These are phyloP conservation scores for Myxozyma mucilagina DNA, from an alignment of 805 yeast genomes.

Conservation along the genomic window DNA sequence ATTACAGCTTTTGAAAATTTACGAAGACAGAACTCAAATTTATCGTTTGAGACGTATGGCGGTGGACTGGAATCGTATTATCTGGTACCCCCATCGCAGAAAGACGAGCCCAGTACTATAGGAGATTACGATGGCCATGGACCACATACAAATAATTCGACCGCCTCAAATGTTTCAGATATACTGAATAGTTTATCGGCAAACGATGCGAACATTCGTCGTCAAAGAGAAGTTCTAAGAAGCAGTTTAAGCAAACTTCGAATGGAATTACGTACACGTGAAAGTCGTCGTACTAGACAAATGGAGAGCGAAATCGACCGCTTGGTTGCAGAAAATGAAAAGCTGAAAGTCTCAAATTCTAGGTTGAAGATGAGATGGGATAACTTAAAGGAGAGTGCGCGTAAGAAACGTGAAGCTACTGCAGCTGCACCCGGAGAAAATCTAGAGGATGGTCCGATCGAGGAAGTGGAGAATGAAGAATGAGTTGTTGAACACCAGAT, in stretches of 20 bases:
- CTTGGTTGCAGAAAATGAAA: constrained; percentile 45
- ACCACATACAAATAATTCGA: neutral
- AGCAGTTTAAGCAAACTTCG: constrained; percentile 39
- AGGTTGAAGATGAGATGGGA: constrained; percentile 65
- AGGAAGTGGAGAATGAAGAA: constrained; percentile 6
- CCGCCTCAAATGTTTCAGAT: neutral
- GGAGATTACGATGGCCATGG: neutral
- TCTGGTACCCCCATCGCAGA: constrained; percentile 37
- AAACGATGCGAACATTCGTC: constrained; percentile 36
- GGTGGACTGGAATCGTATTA: constrained; percentile 34
- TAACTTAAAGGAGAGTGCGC: constrained; percentile 63
- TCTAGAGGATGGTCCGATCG: neutral
- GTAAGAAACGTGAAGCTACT: constrained; percentile 45
- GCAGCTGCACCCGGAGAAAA: constrained; percentile 8
- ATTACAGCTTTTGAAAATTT: constrained; percentile 28
- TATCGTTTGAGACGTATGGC: neutral
- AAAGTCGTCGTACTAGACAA: constrained; percentile 41
- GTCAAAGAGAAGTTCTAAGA: constrained; percentile 39
- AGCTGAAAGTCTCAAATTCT: constrained; percentile 52
- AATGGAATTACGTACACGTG: constrained; percentile 45
- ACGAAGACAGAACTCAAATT: constrained; percentile 4
- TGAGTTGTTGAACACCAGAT: neutral
- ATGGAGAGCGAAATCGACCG: constrained; percentile 44
- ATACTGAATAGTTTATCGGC: constrained; percentile 29
- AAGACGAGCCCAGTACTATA: neutral